Evolutionary conservation across 805 yeast genomes (phyloP).

Genomic region (Yamadazyma sp.): DNA sequence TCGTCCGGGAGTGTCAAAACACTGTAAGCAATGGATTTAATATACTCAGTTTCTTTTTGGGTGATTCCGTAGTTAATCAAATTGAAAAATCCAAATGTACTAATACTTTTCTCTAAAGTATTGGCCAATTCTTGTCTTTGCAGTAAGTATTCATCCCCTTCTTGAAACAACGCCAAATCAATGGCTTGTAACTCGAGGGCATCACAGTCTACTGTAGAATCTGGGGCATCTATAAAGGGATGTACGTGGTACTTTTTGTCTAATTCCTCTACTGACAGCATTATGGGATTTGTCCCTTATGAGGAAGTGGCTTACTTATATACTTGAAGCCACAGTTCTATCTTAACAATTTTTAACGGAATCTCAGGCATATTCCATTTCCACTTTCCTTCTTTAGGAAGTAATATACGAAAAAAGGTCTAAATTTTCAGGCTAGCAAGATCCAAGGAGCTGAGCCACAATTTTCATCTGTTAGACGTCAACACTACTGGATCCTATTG

Average conservation of each 20-base stretch:
- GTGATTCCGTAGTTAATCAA: constrained; percentile 27
- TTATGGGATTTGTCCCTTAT: background rate
- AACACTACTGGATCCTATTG: too few species aligned
- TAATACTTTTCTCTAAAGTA: constrained; percentile 37
- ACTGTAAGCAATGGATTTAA: constrained; percentile 26
- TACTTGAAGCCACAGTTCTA: constrained; percentile 3
- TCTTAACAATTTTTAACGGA: too few species aligned
- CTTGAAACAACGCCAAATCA: constrained; percentile 34
- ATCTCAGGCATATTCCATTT: too few species aligned
- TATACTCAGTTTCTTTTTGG: constrained; percentile 19
- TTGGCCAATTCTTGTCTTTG: constrained; percentile 34
- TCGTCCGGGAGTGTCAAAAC: constrained; percentile 27
- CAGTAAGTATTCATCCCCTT: constrained; percentile 34
- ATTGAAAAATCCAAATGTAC: constrained; percentile 47
- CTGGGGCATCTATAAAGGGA: constrained; percentile 23
- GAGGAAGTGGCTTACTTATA: background rate
- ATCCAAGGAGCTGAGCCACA: too few species aligned
- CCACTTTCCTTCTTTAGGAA: too few species aligned
- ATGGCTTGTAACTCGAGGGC: constrained; percentile 30
- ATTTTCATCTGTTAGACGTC: too few species aligned
- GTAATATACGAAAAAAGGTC: too few species aligned
- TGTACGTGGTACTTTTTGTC: constrained; percentile 25
- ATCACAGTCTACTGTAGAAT: constrained; percentile 16
- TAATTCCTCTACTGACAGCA: constrained; percentile 10
- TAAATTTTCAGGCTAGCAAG: too few species aligned